phyloP scores from a whole-genome alignment of 306 rosid species.

The Pyrus bretschneideri region DNA sequence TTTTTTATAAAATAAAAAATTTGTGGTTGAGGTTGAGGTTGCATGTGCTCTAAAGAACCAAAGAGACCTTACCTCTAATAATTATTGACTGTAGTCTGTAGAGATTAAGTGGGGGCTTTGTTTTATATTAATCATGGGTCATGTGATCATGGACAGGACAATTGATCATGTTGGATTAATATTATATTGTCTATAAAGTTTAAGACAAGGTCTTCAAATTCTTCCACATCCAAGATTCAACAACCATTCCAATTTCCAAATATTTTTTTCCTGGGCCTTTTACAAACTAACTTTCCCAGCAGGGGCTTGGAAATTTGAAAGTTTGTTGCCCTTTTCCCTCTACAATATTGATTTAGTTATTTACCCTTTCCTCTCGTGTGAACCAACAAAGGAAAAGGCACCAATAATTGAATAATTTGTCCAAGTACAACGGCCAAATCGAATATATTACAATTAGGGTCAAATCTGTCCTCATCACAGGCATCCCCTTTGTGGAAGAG shows the following conservation, averaged over 20 bases:
- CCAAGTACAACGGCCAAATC: not conserved
- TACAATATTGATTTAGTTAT: not conserved
- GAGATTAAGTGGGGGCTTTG: too few species aligned
- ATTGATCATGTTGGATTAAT: too few species aligned
- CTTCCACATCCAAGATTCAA: not conserved
- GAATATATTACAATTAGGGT: too few species aligned
- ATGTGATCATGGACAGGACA: too few species aligned
- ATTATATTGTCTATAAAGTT: not conserved
- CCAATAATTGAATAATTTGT: not conserved
- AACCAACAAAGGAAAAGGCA: not conserved
- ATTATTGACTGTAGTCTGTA: too few species aligned
- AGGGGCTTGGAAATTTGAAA: not conserved
- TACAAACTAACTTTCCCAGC: slow-evolving; percentile 14
- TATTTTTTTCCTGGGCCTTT: not conserved
- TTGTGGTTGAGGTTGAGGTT: too few species aligned
- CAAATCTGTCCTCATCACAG: too few species aligned
- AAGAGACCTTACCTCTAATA: too few species aligned
- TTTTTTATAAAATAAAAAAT: too few species aligned
- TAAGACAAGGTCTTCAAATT: not conserved
- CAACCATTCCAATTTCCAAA: slow-evolving; percentile 1
- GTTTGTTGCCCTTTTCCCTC: not conserved
- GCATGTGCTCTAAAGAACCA: too few species aligned
- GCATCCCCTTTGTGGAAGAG: not conserved
- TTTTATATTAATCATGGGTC: too few species aligned
- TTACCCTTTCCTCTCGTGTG: not conserved